These are phyloP conservation scores for Suillus ampliporus DNA, from an alignment of 768 basidiomycete species.

Conservation along the genomic window DNA sequence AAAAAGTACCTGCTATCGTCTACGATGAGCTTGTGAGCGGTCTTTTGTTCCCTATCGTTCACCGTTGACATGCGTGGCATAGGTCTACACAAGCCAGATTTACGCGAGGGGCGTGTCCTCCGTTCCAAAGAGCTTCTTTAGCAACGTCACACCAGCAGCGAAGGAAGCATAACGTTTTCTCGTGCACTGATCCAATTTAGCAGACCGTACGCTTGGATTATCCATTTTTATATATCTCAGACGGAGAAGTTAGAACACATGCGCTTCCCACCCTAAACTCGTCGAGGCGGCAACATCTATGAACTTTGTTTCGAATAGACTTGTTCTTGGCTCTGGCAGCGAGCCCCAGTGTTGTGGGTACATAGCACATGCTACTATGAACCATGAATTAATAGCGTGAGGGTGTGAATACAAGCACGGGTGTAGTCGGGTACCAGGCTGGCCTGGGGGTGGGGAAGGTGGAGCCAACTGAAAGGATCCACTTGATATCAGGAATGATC, in stretches of 20 bases:
- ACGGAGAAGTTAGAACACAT: background rate
- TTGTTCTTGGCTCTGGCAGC: background rate
- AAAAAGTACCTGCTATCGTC: slow-evolving; percentile 85
- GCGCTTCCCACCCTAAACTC: background rate
- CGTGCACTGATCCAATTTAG: slow-evolving; percentile 4
- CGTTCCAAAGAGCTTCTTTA: slow-evolving; percentile 65
- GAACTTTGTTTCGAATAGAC: background rate
- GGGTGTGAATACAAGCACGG: background rate
- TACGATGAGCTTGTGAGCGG: slow-evolving; percentile 89
- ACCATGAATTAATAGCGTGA: background rate
- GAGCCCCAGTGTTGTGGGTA: background rate
- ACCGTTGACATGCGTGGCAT: background rate
- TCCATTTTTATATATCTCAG: slow-evolving; percentile 1
- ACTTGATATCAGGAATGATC: background rate
- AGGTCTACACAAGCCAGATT: slow-evolving; percentile 83
- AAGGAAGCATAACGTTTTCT: slow-evolving; percentile 15
- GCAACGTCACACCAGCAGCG: slow-evolving; percentile 19
- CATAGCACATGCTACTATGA: background rate
- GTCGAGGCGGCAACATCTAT: background rate
- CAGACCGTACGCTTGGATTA: background rate
- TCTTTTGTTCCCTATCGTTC: background rate
- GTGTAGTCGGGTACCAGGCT: background rate
- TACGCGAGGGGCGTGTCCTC: slow-evolving; percentile 93
- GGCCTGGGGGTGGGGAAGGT: background rate
- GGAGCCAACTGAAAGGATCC: background rate